These are phyloP conservation scores for Oryza officinalis DNA, from an alignment of 176 grass and related monocot species.

Conservation along the genomic window DNA sequence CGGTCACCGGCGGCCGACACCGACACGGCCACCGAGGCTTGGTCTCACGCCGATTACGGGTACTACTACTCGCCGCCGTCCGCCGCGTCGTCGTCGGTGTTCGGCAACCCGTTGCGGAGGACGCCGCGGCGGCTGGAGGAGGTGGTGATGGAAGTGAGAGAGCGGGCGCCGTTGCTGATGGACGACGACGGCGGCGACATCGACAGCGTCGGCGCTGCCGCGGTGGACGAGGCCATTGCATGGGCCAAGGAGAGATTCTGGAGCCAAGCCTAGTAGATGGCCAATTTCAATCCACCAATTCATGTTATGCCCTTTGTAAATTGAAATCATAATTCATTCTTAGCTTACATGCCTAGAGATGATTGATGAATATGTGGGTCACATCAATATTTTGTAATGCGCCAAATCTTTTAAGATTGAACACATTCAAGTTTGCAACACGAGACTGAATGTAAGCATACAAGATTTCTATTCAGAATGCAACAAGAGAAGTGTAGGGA, in stretches of 20 bases:
- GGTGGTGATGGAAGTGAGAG: slow-evolving; percentile 37
- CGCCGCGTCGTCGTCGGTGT: slow-evolving; percentile 49
- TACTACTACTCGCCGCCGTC: slow-evolving; percentile 70
- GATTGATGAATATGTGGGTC: neutral
- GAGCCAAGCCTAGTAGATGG: slow-evolving; percentile 35
- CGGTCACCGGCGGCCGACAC: slow-evolving; percentile 27
- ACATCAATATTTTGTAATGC: slow-evolving; percentile 24
- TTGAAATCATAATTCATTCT: slow-evolving; percentile 21
- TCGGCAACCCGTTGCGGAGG: slow-evolving; percentile 41
- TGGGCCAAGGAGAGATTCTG: slow-evolving; percentile 90
- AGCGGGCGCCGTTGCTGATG: slow-evolving; percentile 49
- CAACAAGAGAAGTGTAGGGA: neutral
- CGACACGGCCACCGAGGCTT: slow-evolving; percentile 36
- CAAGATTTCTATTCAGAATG: neutral
- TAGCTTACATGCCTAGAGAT: neutral
- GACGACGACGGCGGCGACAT: slow-evolving; percentile 56
- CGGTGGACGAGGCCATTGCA: slow-evolving; percentile 76
- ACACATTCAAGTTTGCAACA: slow-evolving; percentile 2
- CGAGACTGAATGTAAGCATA: neutral
- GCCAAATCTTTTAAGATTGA: neutral
- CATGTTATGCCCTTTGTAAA: neutral
- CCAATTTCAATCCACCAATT: slow-evolving; percentile 7
- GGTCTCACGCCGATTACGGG: slow-evolving; percentile 43
- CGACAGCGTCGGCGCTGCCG: slow-evolving; percentile 51
- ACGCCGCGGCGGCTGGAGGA: slow-evolving; percentile 41